phyloP scores from a whole-genome alignment of 805 yeast genomes.

The Saitoella complicata region DNA sequence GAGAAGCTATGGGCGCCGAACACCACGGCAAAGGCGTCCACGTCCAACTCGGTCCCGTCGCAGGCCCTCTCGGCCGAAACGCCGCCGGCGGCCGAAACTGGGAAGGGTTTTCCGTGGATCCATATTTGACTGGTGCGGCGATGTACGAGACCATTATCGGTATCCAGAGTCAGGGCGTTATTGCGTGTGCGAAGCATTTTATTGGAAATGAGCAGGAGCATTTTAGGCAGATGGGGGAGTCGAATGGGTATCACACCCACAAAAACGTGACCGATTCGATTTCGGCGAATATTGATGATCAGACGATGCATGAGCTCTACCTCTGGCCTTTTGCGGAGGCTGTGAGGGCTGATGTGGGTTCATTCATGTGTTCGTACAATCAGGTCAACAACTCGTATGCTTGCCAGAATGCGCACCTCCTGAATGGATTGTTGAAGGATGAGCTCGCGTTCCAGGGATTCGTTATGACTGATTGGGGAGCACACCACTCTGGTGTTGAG shows the following conservation, averaged over 20 bases:
- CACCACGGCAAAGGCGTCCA: conserved; percentile 39
- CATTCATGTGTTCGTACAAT: conserved; percentile 42
- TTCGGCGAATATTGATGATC: conserved; percentile 28
- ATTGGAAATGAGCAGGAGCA: conserved; percentile 50
- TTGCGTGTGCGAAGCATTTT: conserved; percentile 35
- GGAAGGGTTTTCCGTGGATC: conserved; percentile 42
- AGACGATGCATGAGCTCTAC: conserved; percentile 45
- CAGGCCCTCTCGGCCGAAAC: conserved; percentile 27
- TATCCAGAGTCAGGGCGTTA: conserved; percentile 30
- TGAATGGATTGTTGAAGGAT: conserved; percentile 40
- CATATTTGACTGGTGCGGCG: conserved; percentile 27
- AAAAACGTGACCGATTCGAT: conserved; percentile 29
- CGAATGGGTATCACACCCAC: too few relatives aligned
- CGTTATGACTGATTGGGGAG: conserved; percentile 55
- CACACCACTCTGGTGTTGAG: conserved; percentile 40
- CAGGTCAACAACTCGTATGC: conserved; percentile 40
- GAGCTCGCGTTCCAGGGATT: conserved; percentile 54
- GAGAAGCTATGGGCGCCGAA: conserved; percentile 42
- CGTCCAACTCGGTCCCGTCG: conserved; percentile 32
- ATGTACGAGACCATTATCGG: conserved; percentile 35
- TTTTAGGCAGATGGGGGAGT: background rate
- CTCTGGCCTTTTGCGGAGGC: conserved; percentile 43
- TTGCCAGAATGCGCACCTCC: conserved; percentile 32
- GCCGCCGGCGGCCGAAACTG: conserved; percentile 42
- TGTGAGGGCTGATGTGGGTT: conserved; percentile 31